These are phyloP conservation scores for Auricularia heimuer DNA, from an alignment of 768 basidiomycete genomes.

Conservation along the genomic window DNA sequence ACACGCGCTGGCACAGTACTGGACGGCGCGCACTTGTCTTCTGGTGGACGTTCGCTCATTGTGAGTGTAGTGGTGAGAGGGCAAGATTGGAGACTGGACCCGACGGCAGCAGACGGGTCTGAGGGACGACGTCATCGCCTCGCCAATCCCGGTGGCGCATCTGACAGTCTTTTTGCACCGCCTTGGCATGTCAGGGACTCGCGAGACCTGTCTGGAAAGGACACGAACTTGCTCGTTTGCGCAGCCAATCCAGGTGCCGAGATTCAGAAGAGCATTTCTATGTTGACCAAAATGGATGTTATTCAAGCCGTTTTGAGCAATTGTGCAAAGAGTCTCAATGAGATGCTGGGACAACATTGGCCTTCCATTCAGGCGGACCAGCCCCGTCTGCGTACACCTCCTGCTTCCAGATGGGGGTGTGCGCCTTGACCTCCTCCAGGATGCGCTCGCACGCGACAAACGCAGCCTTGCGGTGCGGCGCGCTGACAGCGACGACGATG, in stretches of 20 bases:
- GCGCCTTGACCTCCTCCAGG: constrained; percentile 76
- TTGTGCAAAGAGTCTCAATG: too few species aligned
- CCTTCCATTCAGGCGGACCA: constrained; percentile 60
- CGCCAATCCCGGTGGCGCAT: too few species aligned
- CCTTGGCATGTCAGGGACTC: too few species aligned
- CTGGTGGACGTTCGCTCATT: constrained; percentile 11
- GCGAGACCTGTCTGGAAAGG: too few species aligned
- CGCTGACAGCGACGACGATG: constrained; percentile 77
- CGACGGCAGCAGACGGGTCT: too few species aligned
- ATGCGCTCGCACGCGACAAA: constrained; percentile 73
- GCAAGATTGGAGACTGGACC: background rate
- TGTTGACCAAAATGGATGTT: too few species aligned
- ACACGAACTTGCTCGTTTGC: too few species aligned
- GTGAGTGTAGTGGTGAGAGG: constrained; percentile 6
- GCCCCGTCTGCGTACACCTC: constrained; percentile 69
- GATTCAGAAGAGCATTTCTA: too few species aligned
- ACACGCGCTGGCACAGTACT: background rate
- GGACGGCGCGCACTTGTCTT: background rate
- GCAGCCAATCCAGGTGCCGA: too few species aligned
- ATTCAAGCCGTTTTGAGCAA: too few species aligned
- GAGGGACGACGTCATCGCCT: too few species aligned
- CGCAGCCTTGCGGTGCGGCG: constrained; percentile 74
- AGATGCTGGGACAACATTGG: constrained; percentile 26
- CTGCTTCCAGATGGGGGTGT: constrained; percentile 85
- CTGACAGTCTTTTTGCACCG: too few species aligned